A percentile compares a stretch with the other conserved stretches of the same genome.
Evolutionary conservation across 2,329 filamentous ascomycete species (phyloP).

Genomic region (Trichoderma asperellum): DNA sequence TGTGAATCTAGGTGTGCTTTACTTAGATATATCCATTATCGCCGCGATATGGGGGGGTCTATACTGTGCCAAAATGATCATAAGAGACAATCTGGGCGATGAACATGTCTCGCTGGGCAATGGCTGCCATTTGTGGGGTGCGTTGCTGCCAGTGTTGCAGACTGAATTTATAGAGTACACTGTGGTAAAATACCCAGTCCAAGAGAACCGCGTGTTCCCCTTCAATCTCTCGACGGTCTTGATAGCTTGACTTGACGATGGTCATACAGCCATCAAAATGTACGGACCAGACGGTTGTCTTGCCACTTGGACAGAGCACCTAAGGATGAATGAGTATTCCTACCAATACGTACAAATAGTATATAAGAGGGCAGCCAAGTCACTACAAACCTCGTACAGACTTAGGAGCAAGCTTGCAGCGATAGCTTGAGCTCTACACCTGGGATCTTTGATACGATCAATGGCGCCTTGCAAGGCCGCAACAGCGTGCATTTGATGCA

Average conservation of each 20-base stretch:
- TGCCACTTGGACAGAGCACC: conserved; percentile 23
- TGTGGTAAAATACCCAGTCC: conserved; percentile 29
- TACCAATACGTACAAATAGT: background rate
- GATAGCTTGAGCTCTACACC: conserved; percentile 24
- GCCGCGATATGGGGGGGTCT: too few relatives aligned
- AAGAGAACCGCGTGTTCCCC: conserved; percentile 21
- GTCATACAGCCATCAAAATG: conserved; percentile 26
- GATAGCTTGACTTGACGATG: conserved; percentile 24
- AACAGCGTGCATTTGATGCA: conserved; percentile 23
- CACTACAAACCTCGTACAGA: conserved; percentile 22
- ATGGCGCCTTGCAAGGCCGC: conserved; percentile 16
- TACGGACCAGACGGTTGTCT: conserved; percentile 23
- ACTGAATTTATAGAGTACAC: conserved; percentile 28
- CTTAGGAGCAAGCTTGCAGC: conserved; percentile 28
- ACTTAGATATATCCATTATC: background rate
- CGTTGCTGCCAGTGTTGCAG: conserved; percentile 27
- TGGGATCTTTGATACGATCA: conserved; percentile 7
- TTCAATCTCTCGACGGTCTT: background rate
- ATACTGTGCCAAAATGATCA: conserved; percentile 6
- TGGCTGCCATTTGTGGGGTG: conserved; percentile 14
- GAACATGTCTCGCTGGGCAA: conserved; percentile 20
- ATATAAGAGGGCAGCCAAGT: too few relatives aligned
- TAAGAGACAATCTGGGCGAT: conserved; percentile 9
- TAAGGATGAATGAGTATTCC: background rate
- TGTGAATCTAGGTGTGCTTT: conserved; percentile 1